Conservation (phyloP, 495 filamentous ascomycete species). For the Daldinia bambusicola region DNA sequence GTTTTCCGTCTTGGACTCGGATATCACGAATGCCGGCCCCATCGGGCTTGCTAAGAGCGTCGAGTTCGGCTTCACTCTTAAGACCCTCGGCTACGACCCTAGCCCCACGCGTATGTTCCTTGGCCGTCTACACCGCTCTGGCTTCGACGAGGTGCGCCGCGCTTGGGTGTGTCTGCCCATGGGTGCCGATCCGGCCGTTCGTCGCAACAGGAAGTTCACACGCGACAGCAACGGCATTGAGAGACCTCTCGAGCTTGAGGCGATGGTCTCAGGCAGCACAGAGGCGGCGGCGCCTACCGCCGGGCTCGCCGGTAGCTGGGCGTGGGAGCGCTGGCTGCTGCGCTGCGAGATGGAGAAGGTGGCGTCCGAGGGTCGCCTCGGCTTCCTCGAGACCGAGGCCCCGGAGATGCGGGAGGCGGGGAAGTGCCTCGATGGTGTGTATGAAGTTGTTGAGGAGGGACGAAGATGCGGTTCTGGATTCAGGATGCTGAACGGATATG, state of each 20-base stretch:
- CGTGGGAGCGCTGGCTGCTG: slow-evolving; percentile 96
- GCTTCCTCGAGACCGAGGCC: slow-evolving; percentile 57
- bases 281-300: slow-evolving; percentile 78
- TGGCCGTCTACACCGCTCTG: slow-evolving; percentile 72
- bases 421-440: slow-evolving; percentile 77
- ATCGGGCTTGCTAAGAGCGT: slow-evolving; percentile 80
- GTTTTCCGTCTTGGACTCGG: slow-evolving; percentile 87
- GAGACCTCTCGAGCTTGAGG: slow-evolving; percentile 68
- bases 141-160: slow-evolving; percentile 82
- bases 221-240: slow-evolving; percentile 53
- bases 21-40: slow-evolving; percentile 84
- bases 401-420: slow-evolving; percentile 59
- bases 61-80: slow-evolving; percentile 89
- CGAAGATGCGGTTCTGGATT: slow-evolving; percentile 82
- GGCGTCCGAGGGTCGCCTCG: slow-evolving; percentile 67
- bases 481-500: slow-evolving; percentile 86
- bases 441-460: slow-evolving; percentile 84
- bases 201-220: slow-evolving; percentile 45
- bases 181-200: slow-evolving; percentile 68
- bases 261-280: slow-evolving; percentile 75
- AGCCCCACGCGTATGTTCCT: slow-evolving; percentile 82
- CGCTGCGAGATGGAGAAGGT: slow-evolving; percentile 87
- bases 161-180: slow-evolving; percentile 92
- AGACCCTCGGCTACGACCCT: slow-evolving; percentile 88
- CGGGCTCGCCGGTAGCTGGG: slow-evolving; percentile 86